phyloP scores from a whole-genome alignment of 2,329 filamentous ascomycete genomes.

The Clonostachys sp. region DNA sequence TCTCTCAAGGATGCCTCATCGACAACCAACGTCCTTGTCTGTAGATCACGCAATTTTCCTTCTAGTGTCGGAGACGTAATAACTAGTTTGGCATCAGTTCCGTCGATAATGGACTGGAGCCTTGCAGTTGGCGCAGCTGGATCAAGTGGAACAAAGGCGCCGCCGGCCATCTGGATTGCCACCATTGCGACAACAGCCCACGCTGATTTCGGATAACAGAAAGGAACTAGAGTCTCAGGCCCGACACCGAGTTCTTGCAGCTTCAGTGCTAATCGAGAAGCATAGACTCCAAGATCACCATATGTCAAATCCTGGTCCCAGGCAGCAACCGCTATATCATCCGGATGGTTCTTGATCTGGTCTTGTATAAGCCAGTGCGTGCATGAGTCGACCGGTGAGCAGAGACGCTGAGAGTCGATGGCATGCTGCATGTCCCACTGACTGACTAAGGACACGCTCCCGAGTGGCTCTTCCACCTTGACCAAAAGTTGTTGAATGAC shows the following conservation, averaged over 20 bases:
- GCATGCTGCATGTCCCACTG: neutral
- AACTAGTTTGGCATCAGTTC: conserved; percentile 5
- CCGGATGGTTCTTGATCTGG: conserved; percentile 14
- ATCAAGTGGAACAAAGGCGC: conserved; percentile 20
- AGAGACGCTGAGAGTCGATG: conserved; percentile 7
- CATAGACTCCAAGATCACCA: neutral
- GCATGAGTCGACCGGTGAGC: neutral
- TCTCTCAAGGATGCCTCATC: neutral
- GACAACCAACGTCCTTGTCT: neutral
- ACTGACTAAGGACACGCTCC: neutral
- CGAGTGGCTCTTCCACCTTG: neutral
- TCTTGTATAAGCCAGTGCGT: conserved; percentile 14
- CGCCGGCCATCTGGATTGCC: conserved; percentile 17
- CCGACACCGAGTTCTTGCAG: neutral
- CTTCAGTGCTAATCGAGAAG: neutral
- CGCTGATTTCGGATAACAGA: conserved; percentile 17
- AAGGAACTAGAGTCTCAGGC: neutral
- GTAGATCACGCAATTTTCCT: neutral
- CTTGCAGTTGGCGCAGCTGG: conserved; percentile 3
- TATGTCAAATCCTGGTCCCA: neutral
- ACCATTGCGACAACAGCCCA: conserved; percentile 17
- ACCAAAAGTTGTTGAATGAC: neutral
- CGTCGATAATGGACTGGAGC: conserved; percentile 1
- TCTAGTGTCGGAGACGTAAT: conserved; percentile 3
- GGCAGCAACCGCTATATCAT: neutral